These are phyloP conservation scores for Epithemia pelagica DNA, from an alignment of 108 stramenopile genomes.

Conservation along the genomic window DNA sequence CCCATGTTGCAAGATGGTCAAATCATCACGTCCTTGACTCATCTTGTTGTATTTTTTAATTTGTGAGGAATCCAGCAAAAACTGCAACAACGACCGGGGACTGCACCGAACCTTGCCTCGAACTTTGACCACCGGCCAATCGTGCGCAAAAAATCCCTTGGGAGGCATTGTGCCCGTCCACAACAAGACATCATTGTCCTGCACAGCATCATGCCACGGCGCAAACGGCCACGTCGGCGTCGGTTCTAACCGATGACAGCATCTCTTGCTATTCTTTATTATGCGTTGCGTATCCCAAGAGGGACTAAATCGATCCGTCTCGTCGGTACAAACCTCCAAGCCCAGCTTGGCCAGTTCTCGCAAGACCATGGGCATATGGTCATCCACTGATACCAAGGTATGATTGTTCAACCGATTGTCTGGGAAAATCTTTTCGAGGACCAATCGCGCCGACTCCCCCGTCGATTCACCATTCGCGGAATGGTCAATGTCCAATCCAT, in stretches of 20 bases:
- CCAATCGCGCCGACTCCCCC: not conserved
- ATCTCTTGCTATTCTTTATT: slow-evolving; percentile 24
- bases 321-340: slow-evolving; percentile 39
- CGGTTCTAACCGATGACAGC: slow-evolving; percentile 6
- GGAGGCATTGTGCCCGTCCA: slow-evolving; percentile 22
- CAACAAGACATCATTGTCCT: slow-evolving; percentile 23
- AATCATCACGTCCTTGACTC: slow-evolving; percentile 50
- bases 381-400: slow-evolving; percentile 15
- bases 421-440: not conserved
- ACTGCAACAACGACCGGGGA: slow-evolving; percentile 33
- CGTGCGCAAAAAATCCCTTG: slow-evolving; percentile 26
- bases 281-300: slow-evolving; percentile 28
- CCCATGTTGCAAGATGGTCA: slow-evolving; percentile 29
- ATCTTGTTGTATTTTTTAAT: slow-evolving; percentile 58
- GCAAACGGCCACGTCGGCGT: slow-evolving; percentile 18
- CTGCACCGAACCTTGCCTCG: slow-evolving; percentile 42
- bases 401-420: not conserved
- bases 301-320: slow-evolving; percentile 53
- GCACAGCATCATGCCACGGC: slow-evolving; percentile 16
- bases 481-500: slow-evolving; percentile 15
- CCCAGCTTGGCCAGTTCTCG: slow-evolving; percentile 40
- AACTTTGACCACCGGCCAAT: slow-evolving; percentile 51
- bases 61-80: slow-evolving; percentile 43
- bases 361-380: slow-evolving; percentile 19
- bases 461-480: not conserved